These are phyloP conservation scores for Cordyceps tenuipes DNA, from an alignment of 2,329 filamentous ascomycete genomes.

Conservation along the genomic window DNA sequence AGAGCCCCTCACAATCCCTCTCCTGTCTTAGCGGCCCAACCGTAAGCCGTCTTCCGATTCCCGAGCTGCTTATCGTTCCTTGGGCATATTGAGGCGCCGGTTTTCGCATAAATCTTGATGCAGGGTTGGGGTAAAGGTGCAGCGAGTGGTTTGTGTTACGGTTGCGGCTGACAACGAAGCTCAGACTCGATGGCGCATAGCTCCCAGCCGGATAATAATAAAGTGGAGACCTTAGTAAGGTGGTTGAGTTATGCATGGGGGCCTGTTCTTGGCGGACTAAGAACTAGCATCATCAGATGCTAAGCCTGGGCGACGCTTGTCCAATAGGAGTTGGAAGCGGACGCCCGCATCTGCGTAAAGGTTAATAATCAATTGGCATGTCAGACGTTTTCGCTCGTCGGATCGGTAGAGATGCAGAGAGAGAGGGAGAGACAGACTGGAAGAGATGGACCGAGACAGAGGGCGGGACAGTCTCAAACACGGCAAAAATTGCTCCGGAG, in stretches of 20 bases:
- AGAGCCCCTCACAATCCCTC: neutral
- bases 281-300: conserved; percentile 4
- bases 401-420: too few relatives aligned
- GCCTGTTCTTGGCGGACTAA: conserved; percentile 9
- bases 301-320: neutral
- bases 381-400: too few relatives aligned
- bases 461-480: neutral
- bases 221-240: conserved; percentile 12
- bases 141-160: neutral
- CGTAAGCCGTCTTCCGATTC: neutral
- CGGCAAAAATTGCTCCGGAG: neutral
- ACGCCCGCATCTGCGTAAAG: neutral
- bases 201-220: conserved; percentile 4
- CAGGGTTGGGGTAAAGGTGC: conserved; percentile 3
- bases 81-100: neutral
- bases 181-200: neutral
- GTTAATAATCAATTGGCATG: neutral
- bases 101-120: neutral
- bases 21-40: neutral
- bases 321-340: conserved; percentile 2
- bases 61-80: conserved; percentile 4
- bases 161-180: conserved; percentile 9
- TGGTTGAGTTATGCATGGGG: conserved; percentile 4
- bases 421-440: too few relatives aligned
- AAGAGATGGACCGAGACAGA: neutral